These are phyloP conservation scores for Rutidosis leptorrhynchoides DNA, from an alignment of 129 eudicot species.

Conservation along the genomic window DNA sequence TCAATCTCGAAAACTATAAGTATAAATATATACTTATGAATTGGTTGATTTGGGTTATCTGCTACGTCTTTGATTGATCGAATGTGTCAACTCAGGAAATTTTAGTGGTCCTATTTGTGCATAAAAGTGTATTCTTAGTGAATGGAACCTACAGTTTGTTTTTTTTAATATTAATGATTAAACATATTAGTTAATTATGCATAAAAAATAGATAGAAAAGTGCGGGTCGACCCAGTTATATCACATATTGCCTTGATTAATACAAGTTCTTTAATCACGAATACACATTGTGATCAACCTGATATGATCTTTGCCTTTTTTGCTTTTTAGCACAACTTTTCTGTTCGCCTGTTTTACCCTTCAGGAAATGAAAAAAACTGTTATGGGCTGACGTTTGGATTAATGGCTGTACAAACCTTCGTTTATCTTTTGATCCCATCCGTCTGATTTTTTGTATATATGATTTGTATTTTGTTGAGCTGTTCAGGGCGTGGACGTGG, in stretches of 20 bases:
- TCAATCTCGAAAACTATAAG: neutral
- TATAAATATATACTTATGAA: neutral
- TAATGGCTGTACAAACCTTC: neutral
- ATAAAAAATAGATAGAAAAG: neutral
- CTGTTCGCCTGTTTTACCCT: neutral
- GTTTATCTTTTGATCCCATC: neutral
- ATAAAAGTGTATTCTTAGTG: neutral
- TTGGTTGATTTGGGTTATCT: neutral
- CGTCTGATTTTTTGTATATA: neutral
- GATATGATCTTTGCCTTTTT: neutral
- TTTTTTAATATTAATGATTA: neutral
- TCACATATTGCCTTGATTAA: neutral
- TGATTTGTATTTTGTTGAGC: neutral
- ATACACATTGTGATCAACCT: too few species aligned
- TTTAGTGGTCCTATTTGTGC: neutral
- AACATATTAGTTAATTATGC: neutral
- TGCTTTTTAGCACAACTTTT: neutral
- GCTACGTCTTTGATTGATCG: neutral
- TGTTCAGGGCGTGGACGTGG: slow-evolving; percentile 84
- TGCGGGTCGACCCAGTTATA: neutral
- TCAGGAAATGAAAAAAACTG: neutral
- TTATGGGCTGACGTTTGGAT: neutral
- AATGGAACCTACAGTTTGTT: neutral
- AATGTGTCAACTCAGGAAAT: neutral
- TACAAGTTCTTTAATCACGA: too few species aligned